Base-by-base conservation (phyloP, 257 asterid species). In the Solanum infundibuliforme region DNA sequence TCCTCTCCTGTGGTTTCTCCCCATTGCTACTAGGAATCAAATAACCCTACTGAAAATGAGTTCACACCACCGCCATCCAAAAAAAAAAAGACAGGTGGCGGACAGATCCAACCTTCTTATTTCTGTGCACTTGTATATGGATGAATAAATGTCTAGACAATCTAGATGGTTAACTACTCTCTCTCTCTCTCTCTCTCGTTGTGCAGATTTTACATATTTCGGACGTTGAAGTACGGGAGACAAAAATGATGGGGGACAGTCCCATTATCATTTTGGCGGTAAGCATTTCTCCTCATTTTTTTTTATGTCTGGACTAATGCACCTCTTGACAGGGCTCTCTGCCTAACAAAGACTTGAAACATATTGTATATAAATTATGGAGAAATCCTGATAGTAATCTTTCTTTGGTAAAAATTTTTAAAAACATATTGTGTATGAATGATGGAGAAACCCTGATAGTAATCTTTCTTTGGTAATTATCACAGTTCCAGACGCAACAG, bases 401-500 rank as follows among this genome's bases (percentile, higher is more conserved):
- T 39, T 55, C 69, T 16, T 88, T 71, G 88, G 55, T 84, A 39
- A 83, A 31, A 62, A 18, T 73, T n/a, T 88, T 86, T 38, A 87
- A 5, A 46, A 48, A 29, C 39, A 81, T 79, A 27, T 41, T 41
- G 29, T 81, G 20, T 81, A 18, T 43, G 32, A 46, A 81, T 46
- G 68, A 48, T 82, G 69, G 69, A 82, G 69, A 82, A 27, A 8
- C 27, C 32, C 62, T 75, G 38, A 21, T 43, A 25, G 65, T 31
- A 60, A 32, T 25, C 27, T 62, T 62, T 32, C 71, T 48, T 88
- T 75, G 89, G 39, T 84, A 52, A 81, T 66, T 86, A 10, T 88
- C 48, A 35, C 98, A 96, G 99, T 97, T 97, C 93, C 99, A 93
- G 91, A 96, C 99, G 5, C 99, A 96, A 87, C 98, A 97, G 91